Conservation (phyloP, 352 stramenopile species). For the Pythium coloratum region DNA sequence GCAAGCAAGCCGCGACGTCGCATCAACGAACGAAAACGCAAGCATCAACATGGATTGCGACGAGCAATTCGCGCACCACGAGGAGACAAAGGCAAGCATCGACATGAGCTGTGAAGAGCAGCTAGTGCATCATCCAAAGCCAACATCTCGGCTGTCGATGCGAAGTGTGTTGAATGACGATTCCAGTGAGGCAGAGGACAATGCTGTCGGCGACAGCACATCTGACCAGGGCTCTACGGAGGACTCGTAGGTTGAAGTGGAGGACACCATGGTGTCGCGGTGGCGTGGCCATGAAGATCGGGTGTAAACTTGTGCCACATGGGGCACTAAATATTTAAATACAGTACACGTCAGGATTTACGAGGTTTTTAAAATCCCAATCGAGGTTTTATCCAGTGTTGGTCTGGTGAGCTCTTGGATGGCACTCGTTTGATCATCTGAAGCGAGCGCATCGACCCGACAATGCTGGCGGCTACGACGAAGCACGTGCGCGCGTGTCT, state of each 20-base stretch:
- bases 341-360: not conserved
- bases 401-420: conserved; percentile 20
- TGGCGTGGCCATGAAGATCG: not conserved
- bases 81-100: not conserved
- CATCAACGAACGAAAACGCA: not conserved
- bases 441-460: conserved; percentile 1
- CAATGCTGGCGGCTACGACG: conserved; percentile 28
- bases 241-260: not conserved
- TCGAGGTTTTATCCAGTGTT: conserved; percentile 21
- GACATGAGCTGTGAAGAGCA: not conserved
- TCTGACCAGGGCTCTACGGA: conserved; percentile 4
- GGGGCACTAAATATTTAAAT: conserved; percentile 13
- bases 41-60: not conserved
- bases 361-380: not conserved
- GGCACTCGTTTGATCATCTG: conserved; percentile 26
- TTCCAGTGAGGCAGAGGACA: not conserved
- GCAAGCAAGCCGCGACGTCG: not conserved
- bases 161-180: conserved; percentile 22
- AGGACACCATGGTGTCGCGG: not conserved
- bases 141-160: conserved; percentile 11
- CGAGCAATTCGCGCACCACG: not conserved
- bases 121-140: not conserved
- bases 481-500: conserved; percentile 25
- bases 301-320: not conserved
- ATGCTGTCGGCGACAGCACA: not conserved